A percentile compares a stretch with the other conserved stretches of the same genome.
These are phyloP conservation scores for Truncatella angustata DNA, from an alignment of 2,329 filamentous ascomycete genomes.

Conservation along the genomic window DNA sequence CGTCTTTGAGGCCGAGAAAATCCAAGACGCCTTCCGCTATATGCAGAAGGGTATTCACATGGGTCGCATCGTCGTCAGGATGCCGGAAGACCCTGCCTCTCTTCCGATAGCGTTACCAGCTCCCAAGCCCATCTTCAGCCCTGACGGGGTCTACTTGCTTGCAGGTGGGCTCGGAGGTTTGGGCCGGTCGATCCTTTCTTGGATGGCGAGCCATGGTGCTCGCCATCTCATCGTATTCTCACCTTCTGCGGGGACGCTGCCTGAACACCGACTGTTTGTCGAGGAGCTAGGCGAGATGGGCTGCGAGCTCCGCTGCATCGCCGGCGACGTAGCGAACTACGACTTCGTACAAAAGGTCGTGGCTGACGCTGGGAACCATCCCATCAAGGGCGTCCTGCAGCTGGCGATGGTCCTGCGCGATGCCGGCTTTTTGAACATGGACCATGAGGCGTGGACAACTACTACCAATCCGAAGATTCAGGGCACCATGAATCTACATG, in stretches of 20 bases:
- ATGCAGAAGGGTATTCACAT: conserved; percentile 32
- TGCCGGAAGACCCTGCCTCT: background rate
- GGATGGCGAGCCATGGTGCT: conserved; percentile 7
- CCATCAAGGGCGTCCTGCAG: no score
- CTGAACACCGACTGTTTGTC: background rate
- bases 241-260: background rate
- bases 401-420: no score
- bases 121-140: background rate
- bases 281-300: background rate
- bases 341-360: background rate
- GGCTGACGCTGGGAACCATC: background rate
- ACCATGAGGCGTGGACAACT: no score
- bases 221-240: conserved; percentile 6
- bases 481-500: no score
- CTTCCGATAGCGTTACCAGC: background rate
- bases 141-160: conserved; percentile 2
- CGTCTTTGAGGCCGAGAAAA: conserved; percentile 13
- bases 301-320: conserved; percentile 1
- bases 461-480: no score
- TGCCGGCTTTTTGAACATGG: no score
- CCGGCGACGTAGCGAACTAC: background rate
- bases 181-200: conserved; percentile 5
- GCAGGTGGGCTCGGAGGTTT: conserved; percentile 11
- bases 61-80: conserved; percentile 30
- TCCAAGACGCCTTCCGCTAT: conserved; percentile 29